Percentiles rank a stretch among this genome's conserved stretches.
These are phyloP conservation scores for Alternaria dauci DNA, from an alignment of 2,329 filamentous ascomycete species.

Conservation along the genomic window DNA sequence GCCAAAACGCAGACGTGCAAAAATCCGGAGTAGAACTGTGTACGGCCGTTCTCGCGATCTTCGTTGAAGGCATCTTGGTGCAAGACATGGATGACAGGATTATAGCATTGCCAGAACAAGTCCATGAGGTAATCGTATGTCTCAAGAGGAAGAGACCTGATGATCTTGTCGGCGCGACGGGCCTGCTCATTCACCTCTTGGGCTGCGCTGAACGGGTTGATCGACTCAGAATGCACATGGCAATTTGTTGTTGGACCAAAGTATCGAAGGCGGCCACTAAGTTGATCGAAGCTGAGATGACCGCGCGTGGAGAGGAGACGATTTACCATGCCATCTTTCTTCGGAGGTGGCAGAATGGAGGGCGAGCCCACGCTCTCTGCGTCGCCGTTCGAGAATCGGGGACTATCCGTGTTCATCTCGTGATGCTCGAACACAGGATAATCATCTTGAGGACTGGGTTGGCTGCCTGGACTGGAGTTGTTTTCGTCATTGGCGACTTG, in stretches of 20 bases:
- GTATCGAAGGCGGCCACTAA: slow-evolving; percentile 61
- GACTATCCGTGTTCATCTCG: slow-evolving; percentile 37
- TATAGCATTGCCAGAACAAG: slow-evolving; percentile 63
- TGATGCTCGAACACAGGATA: slow-evolving; percentile 32
- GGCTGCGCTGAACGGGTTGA: slow-evolving; percentile 47
- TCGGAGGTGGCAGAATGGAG: slow-evolving; percentile 47
- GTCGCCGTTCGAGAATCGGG: slow-evolving; percentile 27
- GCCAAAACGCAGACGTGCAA: slow-evolving; percentile 63
- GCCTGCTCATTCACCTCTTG: slow-evolving; percentile 58
- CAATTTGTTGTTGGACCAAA: slow-evolving; percentile 64
- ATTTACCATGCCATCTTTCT: slow-evolving; percentile 60
- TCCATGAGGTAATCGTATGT: slow-evolving; percentile 64
- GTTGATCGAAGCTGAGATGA: slow-evolving; percentile 62
- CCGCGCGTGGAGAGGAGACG: slow-evolving; percentile 60
- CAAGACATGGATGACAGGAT: slow-evolving; percentile 59
- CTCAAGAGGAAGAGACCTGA: slow-evolving; percentile 55
- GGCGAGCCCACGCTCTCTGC: slow-evolving; percentile 41
- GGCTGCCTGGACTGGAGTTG: slow-evolving; percentile 44
- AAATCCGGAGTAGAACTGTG: slow-evolving; percentile 62
- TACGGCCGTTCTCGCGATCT: slow-evolving; percentile 56
- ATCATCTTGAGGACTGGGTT: slow-evolving; percentile 41
- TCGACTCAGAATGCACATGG: slow-evolving; percentile 58
- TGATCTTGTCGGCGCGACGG: slow-evolving; percentile 58
- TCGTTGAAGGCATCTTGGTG: slow-evolving; percentile 61
- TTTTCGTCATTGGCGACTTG: slow-evolving; percentile 24